A percentile compares a stretch with the other conserved stretches of the same genome.
These are phyloP conservation scores for Fusarium sp. DNA, from an alignment of 2,329 filamentous ascomycete species.

Conservation along the genomic window DNA sequence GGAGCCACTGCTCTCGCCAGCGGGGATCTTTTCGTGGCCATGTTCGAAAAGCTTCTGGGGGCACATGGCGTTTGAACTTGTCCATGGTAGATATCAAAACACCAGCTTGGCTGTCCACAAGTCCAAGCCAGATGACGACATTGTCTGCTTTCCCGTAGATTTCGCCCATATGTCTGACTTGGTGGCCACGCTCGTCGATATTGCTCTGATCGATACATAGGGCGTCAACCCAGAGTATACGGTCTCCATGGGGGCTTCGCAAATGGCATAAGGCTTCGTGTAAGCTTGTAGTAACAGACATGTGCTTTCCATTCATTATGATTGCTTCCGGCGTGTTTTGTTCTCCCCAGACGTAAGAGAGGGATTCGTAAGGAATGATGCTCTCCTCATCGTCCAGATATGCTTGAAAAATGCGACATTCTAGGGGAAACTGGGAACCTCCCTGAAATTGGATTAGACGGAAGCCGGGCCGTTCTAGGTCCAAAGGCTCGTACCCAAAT, in stretches of 20 bases:
- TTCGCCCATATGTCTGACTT: slow-evolving; percentile 8
- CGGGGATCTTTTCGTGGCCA: neutral
- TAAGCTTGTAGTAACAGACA: neutral
- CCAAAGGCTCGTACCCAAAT: neutral
- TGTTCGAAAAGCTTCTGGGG: neutral
- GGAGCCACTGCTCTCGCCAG: neutral
- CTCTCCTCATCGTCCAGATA: neutral
- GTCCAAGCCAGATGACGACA: neutral
- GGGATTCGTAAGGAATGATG: neutral
- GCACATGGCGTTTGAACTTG: rapidly evolving
- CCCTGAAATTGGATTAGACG: neutral
- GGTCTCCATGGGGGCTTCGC: neutral
- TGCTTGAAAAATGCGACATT: neutral
- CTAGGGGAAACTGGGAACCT: neutral
- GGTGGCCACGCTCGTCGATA: slow-evolving; percentile 16
- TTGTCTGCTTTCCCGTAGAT: neutral
- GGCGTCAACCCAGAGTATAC: slow-evolving; percentile 21
- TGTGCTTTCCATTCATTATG: rapidly evolving
- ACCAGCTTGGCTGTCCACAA: rapidly evolving
- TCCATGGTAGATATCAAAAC: neutral
- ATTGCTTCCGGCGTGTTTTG: neutral
- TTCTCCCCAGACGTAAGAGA: slow-evolving; percentile 15
- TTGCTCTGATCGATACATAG: slow-evolving; percentile 25
- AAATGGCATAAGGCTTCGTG: neutral
- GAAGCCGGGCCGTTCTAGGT: slow-evolving; percentile 2